Evolutionary conservation across 495 filamentous ascomycete genomes (phyloP), one percentile per base, ranked within the genome.

Genomic region (Friedmanniomyces endolithicus): DNA sequence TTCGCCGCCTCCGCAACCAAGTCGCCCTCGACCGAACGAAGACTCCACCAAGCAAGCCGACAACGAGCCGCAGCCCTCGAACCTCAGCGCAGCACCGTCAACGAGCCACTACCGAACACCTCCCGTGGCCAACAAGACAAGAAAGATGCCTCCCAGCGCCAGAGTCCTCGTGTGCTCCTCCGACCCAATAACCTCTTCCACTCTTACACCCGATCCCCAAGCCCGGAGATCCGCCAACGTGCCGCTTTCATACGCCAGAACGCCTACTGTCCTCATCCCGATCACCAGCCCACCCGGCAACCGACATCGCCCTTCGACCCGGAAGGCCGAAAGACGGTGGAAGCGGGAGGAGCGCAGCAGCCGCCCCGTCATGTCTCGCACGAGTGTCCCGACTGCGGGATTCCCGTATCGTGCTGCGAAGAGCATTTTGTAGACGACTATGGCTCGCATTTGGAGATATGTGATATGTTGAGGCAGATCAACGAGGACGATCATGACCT

Each of bases 401-500:
- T 97, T 22, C 92, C 92, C 0, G 80, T 94, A 0, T 94, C 89
- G 61, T 99, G 92, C 71, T 89, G 80, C 35, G 83, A 95, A 68
- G 83, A 85, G 39, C 94, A 99, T 66, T 97, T 88, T 85, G 86
- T 83, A 54, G 87, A 90, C 55, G 89, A 97, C 67, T 99, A 92
- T 63, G 90, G 94, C 68, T 74, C 80, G 1, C 92, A 99, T 66
- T 68, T 97, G 19, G 78, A 94, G 65, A 83, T 97, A 29, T 99
- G 92, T 68, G 94, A 99, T 63, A 85, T 82, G 0, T 72, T 99
- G 22, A 75, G 83, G 48, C 80, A 97, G 70, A 87, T 90, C 68
- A 99, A 99, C 63, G 92, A 99, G 71, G 92, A 99, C 64, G 94
- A 97, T 64, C 92, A 99, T 67, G 92, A 99, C 66, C 72, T 99